Evolutionary conservation across 2,329 filamentous ascomycete species (phyloP), one percentile per base, ranked within the genome.

Genomic region (Colletotrichum magnum): DNA sequence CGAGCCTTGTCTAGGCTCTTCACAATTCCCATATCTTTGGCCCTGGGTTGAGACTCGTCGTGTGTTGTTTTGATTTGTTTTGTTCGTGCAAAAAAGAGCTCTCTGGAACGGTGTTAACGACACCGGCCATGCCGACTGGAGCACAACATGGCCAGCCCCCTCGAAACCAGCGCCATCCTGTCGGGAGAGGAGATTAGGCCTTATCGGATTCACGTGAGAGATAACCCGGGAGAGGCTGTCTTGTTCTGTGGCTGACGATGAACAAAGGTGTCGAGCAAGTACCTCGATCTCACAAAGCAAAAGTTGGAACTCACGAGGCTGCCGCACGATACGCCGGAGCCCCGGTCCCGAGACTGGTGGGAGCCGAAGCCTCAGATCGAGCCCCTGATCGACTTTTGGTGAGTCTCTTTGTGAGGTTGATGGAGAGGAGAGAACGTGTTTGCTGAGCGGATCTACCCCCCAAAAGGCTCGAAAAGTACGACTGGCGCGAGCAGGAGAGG

Each of bases 221-320:
- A 41, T 7, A 18, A 39, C 51, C 24, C 2, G 16, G n/a, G 52
- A 39, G 32, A 10, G 28, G 28, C 6, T 1, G 5, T 32, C 28
- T 32, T 32, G 28, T 9, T 32, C 32, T 36, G 7, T 7, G 6
- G 9, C 32, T 36, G 9, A 32, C 28, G 28, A 32, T 32, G 32
- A 36, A 10, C 3, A 10, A 13, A 36, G 90, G 87, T 93, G 16
- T 92, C 90, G 2, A 87, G 86, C 63, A 89, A 87, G 74, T 93
- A 93, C 77, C 83, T 93, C 1, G 87, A 92, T 53, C 83, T 93
- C 69, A 93, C 91, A 6, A 86, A 82, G 75, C 87, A 89, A 76
- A 93, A 93, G 77, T 83, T 93, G 10, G 88, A 92, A 74, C 83
- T 92, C 53, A 90, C 89, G 24, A 83, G 91, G 67, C 79, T 93